These are phyloP conservation scores for Backusella liffmaniae DNA, from an alignment of 192 early-diverging fungal species.

Conservation along the genomic window DNA sequence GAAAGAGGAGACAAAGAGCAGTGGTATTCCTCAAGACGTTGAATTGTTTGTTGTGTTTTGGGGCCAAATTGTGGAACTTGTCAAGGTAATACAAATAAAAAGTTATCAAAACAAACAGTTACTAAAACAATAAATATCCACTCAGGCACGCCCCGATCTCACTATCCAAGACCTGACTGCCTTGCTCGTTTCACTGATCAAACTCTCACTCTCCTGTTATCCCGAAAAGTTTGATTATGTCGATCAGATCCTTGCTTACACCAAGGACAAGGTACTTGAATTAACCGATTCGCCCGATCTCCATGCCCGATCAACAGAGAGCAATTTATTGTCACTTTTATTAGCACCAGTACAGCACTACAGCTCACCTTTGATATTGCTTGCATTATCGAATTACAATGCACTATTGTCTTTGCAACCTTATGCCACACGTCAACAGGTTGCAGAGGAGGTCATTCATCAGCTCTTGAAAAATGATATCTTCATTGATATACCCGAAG, in stretches of 20 bases:
- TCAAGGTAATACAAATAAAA: slow-evolving; percentile 56
- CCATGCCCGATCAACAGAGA: slow-evolving; percentile 63
- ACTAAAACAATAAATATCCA: not conserved
- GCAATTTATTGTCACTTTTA: slow-evolving; percentile 80
- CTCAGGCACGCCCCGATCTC: slow-evolving; percentile 85
- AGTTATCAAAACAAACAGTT: not conserved
- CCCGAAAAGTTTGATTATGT: slow-evolving; percentile 86
- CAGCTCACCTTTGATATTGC: slow-evolving; percentile 58
- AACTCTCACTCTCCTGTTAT: slow-evolving; percentile 90
- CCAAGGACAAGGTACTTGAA: slow-evolving; percentile 73
- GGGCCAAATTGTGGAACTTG: slow-evolving; percentile 89
- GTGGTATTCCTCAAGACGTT: slow-evolving; percentile 85
- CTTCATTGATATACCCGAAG: slow-evolving; percentile 63
- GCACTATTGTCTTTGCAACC: slow-evolving; percentile 84
- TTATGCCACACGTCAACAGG: slow-evolving; percentile 76
- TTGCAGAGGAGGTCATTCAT: slow-evolving; percentile 76
- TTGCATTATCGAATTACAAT: slow-evolving; percentile 78
- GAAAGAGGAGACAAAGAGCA: slow-evolving; percentile 41
- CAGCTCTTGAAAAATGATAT: slow-evolving; percentile 71
- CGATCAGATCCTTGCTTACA: slow-evolving; percentile 90
- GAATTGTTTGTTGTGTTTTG: slow-evolving; percentile 97
- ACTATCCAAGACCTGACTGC: slow-evolving; percentile 91
- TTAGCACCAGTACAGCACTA: slow-evolving; percentile 83
- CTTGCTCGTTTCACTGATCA: slow-evolving; percentile 82
- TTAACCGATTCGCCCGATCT: slow-evolving; percentile 65